A percentile compares a stretch with the other conserved stretches of the same genome.
phyloP scores from a whole-genome alignment of 495 filamentous ascomycete genomes.

The Tuber indicum region DNA sequence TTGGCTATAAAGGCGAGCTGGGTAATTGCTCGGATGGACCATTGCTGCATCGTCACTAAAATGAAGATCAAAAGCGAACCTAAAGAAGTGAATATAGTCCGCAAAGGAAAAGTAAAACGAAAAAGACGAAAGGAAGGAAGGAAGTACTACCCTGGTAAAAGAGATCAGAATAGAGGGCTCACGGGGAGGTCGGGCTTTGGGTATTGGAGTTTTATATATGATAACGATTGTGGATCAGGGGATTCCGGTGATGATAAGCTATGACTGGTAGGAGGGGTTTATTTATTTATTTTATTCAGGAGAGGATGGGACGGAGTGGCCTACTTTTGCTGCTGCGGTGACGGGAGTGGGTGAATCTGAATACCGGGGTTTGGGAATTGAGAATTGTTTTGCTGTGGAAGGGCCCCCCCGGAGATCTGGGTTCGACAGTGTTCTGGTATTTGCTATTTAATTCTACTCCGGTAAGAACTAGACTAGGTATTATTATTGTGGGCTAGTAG shows the following conservation, averaged over 20 bases:
- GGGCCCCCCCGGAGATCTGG: not conserved
- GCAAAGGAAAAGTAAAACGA: not conserved
- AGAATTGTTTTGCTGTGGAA: not conserved
- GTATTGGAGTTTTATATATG: not conserved
- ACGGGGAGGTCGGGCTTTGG: not conserved
- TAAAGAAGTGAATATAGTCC: not conserved
- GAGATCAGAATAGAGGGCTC: not conserved
- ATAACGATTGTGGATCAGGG: not conserved
- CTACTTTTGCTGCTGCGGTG: not conserved
- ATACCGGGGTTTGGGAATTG: not conserved
- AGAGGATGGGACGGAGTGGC: not conserved
- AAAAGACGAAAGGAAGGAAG: not conserved
- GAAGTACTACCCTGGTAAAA: not conserved
- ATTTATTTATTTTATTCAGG: not conserved
- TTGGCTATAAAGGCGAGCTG: constrained; percentile 10
- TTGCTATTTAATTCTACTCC: not conserved
- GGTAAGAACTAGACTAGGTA: not conserved
- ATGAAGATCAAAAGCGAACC: not conserved
- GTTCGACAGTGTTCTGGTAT: not conserved
- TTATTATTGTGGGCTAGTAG: not conserved
- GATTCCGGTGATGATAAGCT: not conserved
- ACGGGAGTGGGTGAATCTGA: not conserved
- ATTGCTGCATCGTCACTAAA: constrained; percentile 11
- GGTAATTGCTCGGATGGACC: constrained; percentile 1
- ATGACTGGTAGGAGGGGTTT: not conserved